A percentile compares a stretch with the other conserved stretches of the same genome.
phyloP scores from a whole-genome alignment of 192 early-diverging fungal genomes.

The Coemansia reversa region DNA sequence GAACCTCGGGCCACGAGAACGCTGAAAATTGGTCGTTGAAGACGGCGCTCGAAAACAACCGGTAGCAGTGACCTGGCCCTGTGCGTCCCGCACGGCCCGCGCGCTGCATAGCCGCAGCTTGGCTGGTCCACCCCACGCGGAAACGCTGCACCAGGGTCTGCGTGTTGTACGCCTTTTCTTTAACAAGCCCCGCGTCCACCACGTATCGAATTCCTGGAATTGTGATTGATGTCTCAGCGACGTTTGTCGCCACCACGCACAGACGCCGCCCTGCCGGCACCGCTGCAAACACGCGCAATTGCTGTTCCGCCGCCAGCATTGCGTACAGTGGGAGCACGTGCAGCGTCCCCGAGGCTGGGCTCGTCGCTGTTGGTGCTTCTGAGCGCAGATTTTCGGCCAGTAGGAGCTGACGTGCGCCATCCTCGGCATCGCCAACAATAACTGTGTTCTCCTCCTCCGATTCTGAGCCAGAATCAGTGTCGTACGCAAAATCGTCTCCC shows the following conservation, averaged over 20 bases:
- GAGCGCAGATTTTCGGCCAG: constrained; percentile 41
- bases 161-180: constrained; percentile 82
- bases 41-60: constrained; percentile 90
- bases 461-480: constrained; percentile 56
- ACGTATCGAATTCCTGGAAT: constrained; percentile 96
- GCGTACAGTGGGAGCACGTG: constrained; percentile 98
- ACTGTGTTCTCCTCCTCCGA: constrained; percentile 60
- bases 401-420: constrained; percentile 57
- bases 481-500: constrained; percentile 53
- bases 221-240: constrained; percentile 98
- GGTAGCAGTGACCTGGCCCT: constrained; percentile 95
- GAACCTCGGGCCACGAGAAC: constrained; percentile 88
- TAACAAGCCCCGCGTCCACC: constrained; percentile 92
- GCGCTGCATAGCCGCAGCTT: constrained; percentile 91
- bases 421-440: constrained; percentile 59
- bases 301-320: constrained; percentile 83
- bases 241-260: constrained; percentile 95
- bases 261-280: constrained; percentile 86
- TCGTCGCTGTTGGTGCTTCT: constrained; percentile 20
- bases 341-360: constrained; percentile 54
- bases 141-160: constrained; percentile 88
- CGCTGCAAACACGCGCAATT: constrained; percentile 87
- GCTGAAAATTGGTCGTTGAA: constrained; percentile 85
- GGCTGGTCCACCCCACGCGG: constrained; percentile 89
- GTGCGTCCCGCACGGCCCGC: constrained; percentile 96